Evolutionary conservation across 495 filamentous ascomycete species (phyloP), one percentile per base, ranked within the genome.

Genomic region (Echria macrotheca): DNA sequence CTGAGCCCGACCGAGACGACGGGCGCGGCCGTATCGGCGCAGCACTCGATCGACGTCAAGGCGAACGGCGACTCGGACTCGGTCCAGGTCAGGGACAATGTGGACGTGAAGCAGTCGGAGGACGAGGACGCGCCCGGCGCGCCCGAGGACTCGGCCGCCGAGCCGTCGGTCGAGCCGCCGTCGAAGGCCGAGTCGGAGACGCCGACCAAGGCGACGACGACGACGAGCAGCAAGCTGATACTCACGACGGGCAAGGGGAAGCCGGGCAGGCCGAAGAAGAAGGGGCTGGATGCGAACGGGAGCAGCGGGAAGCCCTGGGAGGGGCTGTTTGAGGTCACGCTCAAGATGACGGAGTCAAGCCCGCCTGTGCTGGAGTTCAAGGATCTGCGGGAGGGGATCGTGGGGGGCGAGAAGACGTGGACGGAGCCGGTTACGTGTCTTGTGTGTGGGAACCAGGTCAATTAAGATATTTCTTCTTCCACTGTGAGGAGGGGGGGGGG

Each of bases 21-120:
- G 0, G 68, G 67, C 14, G 58, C 64, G 17, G 69, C 60, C 32
- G 66, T 61, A 25, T 64, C 65, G 2, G 54, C 67, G 0, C 63
- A 70, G 44, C 69, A 70, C 28, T 71, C 71, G 44, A 74, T 75
- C 46, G 70, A 75, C 18, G 71, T 75, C n/a, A 72, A 71, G 49
- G 50, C 69, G 5, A 68, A 69, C 14, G 64, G 52, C 35, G 54
- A 40, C 7, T 10, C 52, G 4, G 60, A 58, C 53, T 60, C 57
- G 46, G 60, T 55, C 0, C 63, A 69, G 22, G 46, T 26, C 5
- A 55, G 54, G 31, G 59, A 64, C 44, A 63, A 56, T 10, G 53
- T 56, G 38, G 55, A 66, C 3, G 60, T 60, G 4, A 55, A 60
- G 44, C 57, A 58, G 38, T 50, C 56, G 1, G 54, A 56, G 6